phyloP scores from a whole-genome alignment of 139 green algal genomes.

The Chlorella ohadii region DNA sequence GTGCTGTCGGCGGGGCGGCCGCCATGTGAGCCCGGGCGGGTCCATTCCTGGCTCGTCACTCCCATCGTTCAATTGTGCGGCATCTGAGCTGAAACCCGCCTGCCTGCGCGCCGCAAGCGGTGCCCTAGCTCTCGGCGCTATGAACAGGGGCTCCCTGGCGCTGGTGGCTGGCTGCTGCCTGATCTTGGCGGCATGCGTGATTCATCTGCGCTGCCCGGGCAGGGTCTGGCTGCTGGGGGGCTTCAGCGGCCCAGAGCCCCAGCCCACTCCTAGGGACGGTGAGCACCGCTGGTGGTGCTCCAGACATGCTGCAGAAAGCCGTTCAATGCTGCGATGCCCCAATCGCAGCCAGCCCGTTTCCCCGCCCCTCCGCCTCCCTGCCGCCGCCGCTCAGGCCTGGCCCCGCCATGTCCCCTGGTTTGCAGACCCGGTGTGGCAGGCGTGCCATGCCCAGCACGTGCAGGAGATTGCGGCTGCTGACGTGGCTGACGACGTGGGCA shows the following conservation, averaged over 20 bases:
- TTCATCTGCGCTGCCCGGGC: no score
- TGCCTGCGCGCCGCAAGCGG: no score
- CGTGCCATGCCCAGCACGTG: constrained; percentile 18
- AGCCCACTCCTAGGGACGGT: background rate
- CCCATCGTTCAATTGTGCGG: no score
- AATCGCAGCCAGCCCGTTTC: background rate
- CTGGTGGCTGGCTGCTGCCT: no score
- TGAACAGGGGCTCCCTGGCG: no score
- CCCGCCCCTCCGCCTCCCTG: background rate
- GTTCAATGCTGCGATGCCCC: background rate
- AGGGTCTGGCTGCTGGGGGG: no score
- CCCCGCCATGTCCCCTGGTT: background rate
- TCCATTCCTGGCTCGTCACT: no score
- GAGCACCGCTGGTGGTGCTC: background rate
- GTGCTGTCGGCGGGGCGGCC: no score
- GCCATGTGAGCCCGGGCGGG: no score
- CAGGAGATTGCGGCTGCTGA: background rate
- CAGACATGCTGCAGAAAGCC: background rate
- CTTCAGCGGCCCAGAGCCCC: background rate
- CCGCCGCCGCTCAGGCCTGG: background rate
- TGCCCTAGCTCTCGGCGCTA: no score
- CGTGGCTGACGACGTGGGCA: background rate
- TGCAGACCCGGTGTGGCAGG: constrained; percentile 16
- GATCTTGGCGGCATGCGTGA: no score
- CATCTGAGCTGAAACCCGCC: no score